Conservation (phyloP, 352 stramenopile genomes). For the Pythium scleroteichum region DNA sequence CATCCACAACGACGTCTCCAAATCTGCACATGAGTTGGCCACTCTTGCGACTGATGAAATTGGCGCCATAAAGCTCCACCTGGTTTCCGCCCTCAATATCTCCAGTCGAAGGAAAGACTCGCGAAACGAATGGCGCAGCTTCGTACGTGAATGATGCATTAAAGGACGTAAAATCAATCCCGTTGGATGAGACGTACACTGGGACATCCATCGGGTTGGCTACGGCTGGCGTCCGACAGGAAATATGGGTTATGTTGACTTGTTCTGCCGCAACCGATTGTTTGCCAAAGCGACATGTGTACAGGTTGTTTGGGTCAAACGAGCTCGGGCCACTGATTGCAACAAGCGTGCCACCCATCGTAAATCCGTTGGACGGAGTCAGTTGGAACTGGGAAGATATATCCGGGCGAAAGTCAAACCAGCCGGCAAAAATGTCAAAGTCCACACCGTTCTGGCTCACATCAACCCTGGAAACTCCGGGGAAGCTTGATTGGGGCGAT, state of each 20-base stretch:
- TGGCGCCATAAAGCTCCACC: slow-evolving; percentile 58
- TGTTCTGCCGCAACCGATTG: slow-evolving; percentile 45
- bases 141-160: slow-evolving; percentile 64
- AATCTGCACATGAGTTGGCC: slow-evolving; percentile 82
- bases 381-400: slow-evolving; percentile 32
- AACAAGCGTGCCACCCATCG: slow-evolving; percentile 56
- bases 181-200: slow-evolving; percentile 60
- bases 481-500: not conserved
- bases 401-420: slow-evolving; percentile 51
- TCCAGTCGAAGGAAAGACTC: slow-evolving; percentile 61
- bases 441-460: slow-evolving; percentile 51
- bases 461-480: slow-evolving; percentile 29
- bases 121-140: slow-evolving; percentile 44
- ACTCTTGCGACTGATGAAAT: slow-evolving; percentile 45
- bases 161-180: slow-evolving; percentile 46
- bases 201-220: slow-evolving; percentile 30
- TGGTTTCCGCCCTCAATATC: slow-evolving; percentile 58
- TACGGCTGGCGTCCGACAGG: slow-evolving; percentile 51
- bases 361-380: slow-evolving; percentile 40
- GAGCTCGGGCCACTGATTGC: slow-evolving; percentile 33
- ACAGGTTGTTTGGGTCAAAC: slow-evolving; percentile 33
- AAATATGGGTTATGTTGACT: slow-evolving; percentile 53
- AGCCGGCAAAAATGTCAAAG: slow-evolving; percentile 45
- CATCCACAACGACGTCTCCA: slow-evolving; percentile 74
- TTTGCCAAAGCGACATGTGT: slow-evolving; percentile 58